Percentiles rank a stretch among this genome's conserved stretches.
These are phyloP conservation scores for Metschnikowia arizonensis DNA, from an alignment of 805 yeast genomes.

Conservation along the genomic window DNA sequence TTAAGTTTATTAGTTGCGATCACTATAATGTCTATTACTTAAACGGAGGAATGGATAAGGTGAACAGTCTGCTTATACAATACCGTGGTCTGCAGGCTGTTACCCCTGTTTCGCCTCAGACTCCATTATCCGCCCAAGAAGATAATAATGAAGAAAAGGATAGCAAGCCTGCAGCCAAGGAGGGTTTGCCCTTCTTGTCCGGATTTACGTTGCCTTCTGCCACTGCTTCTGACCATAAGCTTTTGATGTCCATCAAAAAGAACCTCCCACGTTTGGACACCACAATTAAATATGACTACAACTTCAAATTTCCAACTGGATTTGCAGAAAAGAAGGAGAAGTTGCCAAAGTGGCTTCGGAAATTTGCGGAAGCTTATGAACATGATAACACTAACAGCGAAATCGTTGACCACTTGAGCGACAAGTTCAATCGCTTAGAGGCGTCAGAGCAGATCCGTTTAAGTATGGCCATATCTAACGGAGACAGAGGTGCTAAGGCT, in stretches of 20 bases:
- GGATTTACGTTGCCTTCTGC: constrained; percentile 43
- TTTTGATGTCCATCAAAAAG: constrained; percentile 34
- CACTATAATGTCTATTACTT: constrained; percentile 22
- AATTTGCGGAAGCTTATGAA: constrained; percentile 19
- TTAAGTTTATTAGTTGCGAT: constrained; percentile 25
- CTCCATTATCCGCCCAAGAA: constrained; percentile 10
- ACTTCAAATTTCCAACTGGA: constrained; percentile 22
- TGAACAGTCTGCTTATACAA: constrained; percentile 11
- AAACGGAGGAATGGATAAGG: constrained; percentile 26
- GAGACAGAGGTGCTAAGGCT: constrained; percentile 1
- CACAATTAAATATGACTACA: constrained; percentile 18
- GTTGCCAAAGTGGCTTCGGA: constrained; percentile 34
- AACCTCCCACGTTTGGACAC: constrained; percentile 27
- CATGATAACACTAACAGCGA: constrained; percentile 15
- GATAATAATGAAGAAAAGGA: constrained; percentile 1
- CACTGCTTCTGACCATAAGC: constrained; percentile 32
- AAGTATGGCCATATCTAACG: constrained; percentile 27
- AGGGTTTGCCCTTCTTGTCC: constrained; percentile 24
- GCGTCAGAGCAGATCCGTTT: constrained; percentile 36
- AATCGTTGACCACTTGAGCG: constrained; percentile 24
- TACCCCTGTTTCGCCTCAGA: constrained; percentile 11
- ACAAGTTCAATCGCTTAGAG: constrained; percentile 38
- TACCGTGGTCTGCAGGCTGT: constrained; percentile 11
- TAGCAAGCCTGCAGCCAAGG: not conserved
- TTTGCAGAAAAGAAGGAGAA: constrained; percentile 12